phyloP scores from a whole-genome alignment of 805 yeast genomes.

The Candida oleophila region DNA sequence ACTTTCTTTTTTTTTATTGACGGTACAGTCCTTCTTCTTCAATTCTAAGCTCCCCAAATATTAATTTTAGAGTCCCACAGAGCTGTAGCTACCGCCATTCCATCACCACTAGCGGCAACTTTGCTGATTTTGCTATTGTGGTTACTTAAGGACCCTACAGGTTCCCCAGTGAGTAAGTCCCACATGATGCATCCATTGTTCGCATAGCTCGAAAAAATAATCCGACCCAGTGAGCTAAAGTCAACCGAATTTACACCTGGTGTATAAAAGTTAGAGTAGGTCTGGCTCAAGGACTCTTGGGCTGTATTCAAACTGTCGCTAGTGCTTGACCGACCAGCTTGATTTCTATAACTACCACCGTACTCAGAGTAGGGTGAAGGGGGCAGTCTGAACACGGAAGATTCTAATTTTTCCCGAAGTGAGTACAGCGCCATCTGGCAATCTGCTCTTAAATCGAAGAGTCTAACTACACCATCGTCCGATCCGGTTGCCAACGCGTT shows the following conservation, averaged over 20 bases:
- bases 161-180: slow-evolving; percentile 68
- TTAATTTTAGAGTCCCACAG: slow-evolving; percentile 78
- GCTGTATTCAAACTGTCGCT: not conserved
- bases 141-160: slow-evolving; percentile 61
- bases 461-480: slow-evolving; percentile 70
- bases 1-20: too few species aligned
- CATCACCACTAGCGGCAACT: slow-evolving; percentile 69
- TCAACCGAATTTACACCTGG: slow-evolving; percentile 75
- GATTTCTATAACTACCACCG: not conserved
- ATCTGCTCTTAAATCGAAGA: slow-evolving; percentile 77
- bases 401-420: slow-evolving; percentile 14
- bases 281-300: slow-evolving; percentile 1
- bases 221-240: slow-evolving; percentile 70
- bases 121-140: slow-evolving; percentile 62
- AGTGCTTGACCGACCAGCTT: not conserved
- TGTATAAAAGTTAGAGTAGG: slow-evolving; percentile 42
- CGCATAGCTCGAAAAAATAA: slow-evolving; percentile 72
- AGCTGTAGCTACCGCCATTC: slow-evolving; percentile 72
- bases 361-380: not conserved
- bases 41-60: slow-evolving; percentile 49
- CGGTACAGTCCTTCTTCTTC: not conserved
- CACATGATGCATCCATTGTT: slow-evolving; percentile 74
- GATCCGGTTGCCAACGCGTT: slow-evolving; percentile 71
- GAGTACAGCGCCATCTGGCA: slow-evolving; percentile 58
- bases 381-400: not conserved